phyloP scores from a whole-genome alignment of 345 rosid species.

The Triadica sebifera region DNA sequence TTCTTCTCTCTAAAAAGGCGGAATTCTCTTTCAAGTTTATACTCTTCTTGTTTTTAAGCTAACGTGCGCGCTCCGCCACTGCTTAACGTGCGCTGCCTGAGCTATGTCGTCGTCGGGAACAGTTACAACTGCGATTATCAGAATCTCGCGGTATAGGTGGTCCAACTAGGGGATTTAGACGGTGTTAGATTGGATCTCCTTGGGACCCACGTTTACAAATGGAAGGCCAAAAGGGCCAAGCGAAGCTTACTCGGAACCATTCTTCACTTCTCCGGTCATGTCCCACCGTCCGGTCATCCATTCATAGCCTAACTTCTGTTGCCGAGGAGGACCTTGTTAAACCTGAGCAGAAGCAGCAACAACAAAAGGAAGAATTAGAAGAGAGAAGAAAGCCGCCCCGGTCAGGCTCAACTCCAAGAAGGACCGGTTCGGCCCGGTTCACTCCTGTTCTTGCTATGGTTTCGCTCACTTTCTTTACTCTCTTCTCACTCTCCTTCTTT shows the following conservation, averaged over 20 bases:
- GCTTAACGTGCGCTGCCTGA: conserved; percentile 36
- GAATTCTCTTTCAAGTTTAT: neutral
- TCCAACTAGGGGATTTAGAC: neutral
- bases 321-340: conserved; percentile 49
- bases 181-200: conserved; percentile 15
- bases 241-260: conserved; percentile 69
- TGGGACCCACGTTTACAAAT: conserved; percentile 23
- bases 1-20: neutral
- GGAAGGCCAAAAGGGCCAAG: conserved; percentile 64
- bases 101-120: conserved; percentile 47
- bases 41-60: conserved; percentile 13
- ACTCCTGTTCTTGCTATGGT: conserved; percentile 54
- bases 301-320: conserved; percentile 75
- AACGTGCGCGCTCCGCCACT: conserved; percentile 36
- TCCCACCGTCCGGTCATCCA: conserved; percentile 79
- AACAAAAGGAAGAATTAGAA: conserved; percentile 27
- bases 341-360: conserved; percentile 18
- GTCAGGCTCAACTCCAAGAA: conserved; percentile 42
- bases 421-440: conserved; percentile 50
- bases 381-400: conserved; percentile 30
- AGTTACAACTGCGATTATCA: conserved; percentile 28
- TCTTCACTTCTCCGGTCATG: conserved; percentile 86
- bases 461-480: conserved; percentile 47
- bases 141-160: conserved; percentile 56
- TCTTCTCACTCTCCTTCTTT: conserved; percentile 44